Evolutionary conservation across 495 filamentous ascomycete species (phyloP).

Genomic region (Aspergillus mulundensis): DNA sequence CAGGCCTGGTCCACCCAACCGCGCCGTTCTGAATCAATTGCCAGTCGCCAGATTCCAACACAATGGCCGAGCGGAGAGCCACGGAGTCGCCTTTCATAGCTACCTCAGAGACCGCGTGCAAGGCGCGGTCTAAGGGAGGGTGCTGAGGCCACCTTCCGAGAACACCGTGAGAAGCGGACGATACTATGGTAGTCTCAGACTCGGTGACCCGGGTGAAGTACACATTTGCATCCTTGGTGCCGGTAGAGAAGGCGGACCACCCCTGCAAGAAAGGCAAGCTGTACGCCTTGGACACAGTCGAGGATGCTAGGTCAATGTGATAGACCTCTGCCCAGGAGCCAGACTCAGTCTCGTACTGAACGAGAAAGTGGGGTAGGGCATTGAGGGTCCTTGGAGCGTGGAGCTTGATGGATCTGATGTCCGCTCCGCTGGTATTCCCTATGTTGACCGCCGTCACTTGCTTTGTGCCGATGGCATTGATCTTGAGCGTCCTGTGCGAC

Average conservation of each 20-base stretch:
- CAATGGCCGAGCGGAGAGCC: conserved; percentile 71
- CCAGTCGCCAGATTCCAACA: conserved; percentile 74
- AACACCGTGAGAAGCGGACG: conserved; percentile 71
- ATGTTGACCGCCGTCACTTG: conserved; percentile 47
- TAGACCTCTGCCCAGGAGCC: conserved; percentile 82
- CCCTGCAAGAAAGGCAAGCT: conserved; percentile 64
- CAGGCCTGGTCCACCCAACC: conserved; percentile 71
- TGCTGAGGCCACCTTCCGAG: conserved; percentile 67
- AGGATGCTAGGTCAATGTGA: conserved; percentile 69
- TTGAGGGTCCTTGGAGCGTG: conserved; percentile 68
- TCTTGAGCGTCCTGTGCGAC: conserved; percentile 59
- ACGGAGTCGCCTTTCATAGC: conserved; percentile 60
- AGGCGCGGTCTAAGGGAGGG: conserved; percentile 33
- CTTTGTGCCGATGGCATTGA: conserved; percentile 80
- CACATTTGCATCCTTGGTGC: conserved; percentile 70
- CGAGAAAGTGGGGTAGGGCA: conserved; percentile 73
- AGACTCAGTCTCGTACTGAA: conserved; percentile 69
- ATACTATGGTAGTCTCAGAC: conserved; percentile 65
- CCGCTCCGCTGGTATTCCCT: conserved; percentile 50
- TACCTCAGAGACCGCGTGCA: conserved; percentile 80
- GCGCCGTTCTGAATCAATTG: conserved; percentile 78
- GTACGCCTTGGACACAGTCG: conserved; percentile 66
- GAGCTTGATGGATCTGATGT: conserved; percentile 61
- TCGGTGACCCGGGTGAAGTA: conserved; percentile 81
- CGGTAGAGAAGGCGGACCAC: conserved; percentile 72